phyloP scores from a whole-genome alignment of 2,329 filamentous ascomycete genomes.

The Xylaria sp. region DNA sequence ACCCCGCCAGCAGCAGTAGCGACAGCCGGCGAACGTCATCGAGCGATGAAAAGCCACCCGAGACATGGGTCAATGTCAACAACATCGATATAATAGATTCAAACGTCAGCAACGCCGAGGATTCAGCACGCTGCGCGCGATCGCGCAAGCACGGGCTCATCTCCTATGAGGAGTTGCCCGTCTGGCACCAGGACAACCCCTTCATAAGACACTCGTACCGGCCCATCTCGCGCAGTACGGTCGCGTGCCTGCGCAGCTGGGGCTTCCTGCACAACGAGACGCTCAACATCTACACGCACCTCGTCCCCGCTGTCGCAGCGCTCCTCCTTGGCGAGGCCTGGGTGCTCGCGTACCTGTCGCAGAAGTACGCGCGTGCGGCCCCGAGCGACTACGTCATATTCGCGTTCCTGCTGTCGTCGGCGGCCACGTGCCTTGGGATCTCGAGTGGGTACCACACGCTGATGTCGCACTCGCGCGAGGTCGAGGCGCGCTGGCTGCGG shows the following conservation, averaged over 20 bases:
- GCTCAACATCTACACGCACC: conserved; percentile 70
- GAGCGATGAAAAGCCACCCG: conserved; percentile 17
- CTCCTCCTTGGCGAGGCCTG: conserved; percentile 48
- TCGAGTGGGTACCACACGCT: conserved; percentile 69
- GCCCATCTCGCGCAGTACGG: conserved; percentile 63
- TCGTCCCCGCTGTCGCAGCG: conserved; percentile 57
- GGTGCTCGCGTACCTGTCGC: conserved; percentile 39
- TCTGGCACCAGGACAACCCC: conserved; percentile 61
- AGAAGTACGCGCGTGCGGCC: conserved; percentile 51
- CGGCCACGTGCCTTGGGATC: conserved; percentile 56
- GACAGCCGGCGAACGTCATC: conserved; percentile 14
- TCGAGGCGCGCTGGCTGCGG: conserved; percentile 67
- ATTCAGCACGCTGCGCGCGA: neutral
- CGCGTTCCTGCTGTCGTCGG: conserved; percentile 60
- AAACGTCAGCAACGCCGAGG: neutral
- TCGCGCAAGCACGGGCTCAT: conserved; percentile 22
- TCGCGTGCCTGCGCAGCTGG: conserved; percentile 60
- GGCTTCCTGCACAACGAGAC: conserved; percentile 64
- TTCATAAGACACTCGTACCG: conserved; percentile 71
- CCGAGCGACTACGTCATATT: conserved; percentile 59
- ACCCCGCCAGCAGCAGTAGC: neutral
- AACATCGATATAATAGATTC: neutral
- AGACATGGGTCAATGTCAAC: neutral
- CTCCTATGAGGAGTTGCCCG: conserved; percentile 37
- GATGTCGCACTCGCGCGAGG: conserved; percentile 66